Percentiles rank a stretch among this genome's conserved stretches.
Evolutionary conservation across 495 filamentous ascomycete genomes (phyloP).

Genomic region (Neurospora cerealis): DNA sequence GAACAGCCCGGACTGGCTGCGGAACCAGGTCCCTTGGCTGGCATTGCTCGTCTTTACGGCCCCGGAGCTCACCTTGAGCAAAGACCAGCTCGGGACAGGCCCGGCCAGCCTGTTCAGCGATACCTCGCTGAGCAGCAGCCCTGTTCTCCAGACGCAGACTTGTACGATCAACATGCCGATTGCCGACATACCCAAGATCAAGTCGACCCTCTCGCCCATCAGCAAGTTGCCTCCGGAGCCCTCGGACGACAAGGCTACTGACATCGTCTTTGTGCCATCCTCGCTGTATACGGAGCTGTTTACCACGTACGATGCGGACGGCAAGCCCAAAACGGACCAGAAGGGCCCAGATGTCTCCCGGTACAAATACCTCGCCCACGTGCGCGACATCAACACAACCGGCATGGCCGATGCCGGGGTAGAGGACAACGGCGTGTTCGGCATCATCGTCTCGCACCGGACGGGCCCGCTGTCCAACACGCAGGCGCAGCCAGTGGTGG

Average conservation of each 20-base stretch:
- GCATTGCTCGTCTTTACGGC: conserved; percentile 28
- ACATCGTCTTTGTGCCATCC: conserved; percentile 3
- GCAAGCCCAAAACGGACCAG: background rate
- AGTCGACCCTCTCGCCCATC: no score
- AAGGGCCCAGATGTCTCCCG: background rate
- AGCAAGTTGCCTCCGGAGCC: background rate
- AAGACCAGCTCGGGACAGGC: no score
- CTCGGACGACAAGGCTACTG: conserved; percentile 4
- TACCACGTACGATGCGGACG: conserved; percentile 3
- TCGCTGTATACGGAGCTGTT: conserved; percentile 6
- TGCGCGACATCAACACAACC: conserved; percentile 31
- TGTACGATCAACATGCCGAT: no score
- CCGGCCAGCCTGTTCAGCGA: no score
- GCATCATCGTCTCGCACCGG: conserved; percentile 26
- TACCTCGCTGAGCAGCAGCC: no score
- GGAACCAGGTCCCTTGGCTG: conserved; percentile 28
- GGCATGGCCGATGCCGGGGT: conserved; percentile 25
- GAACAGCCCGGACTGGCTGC: conserved; percentile 2
- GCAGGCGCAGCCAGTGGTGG: conserved; percentile 6
- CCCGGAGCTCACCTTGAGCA: conserved; percentile 15
- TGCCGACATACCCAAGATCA: no score
- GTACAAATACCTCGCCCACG: conserved; percentile 32
- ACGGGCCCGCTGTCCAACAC: conserved; percentile 18
- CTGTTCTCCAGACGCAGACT: no score
- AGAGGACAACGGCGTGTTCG: conserved; percentile 23